Evolutionary conservation across 805 yeast genomes (phyloP), one percentile per base, ranked within the genome.

Genomic region (Dipodascus geniculatus): DNA sequence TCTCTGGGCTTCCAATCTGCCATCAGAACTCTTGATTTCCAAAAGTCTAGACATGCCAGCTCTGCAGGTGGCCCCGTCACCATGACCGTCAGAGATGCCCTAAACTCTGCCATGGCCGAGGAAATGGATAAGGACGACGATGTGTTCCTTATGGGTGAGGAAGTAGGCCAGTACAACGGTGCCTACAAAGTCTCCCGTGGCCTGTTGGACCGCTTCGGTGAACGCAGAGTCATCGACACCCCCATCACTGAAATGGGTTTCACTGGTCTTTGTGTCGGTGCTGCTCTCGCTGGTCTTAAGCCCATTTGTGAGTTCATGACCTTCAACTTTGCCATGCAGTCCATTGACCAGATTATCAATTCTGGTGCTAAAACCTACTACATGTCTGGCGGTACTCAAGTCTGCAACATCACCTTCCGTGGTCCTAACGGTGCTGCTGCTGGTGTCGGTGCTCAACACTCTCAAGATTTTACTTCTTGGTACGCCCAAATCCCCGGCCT

Each of bases 351-450:
- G 64, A 93, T 93, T 72, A 80, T 93, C 74, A 93, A 93, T 80
- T 90, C 98, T 55, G 98, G 97, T 53, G 99, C 98, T 59, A 93
- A 91, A 79, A 93, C 99, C 51, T 88, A 82, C 73, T 93, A 93
- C 78, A 93, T 93, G 99, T 87, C 96, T 59, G 99, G 99, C 71
- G 99, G 99, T 78, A 86, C 83, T 59, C 96, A 90, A 74, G 91
- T 91, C 58, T 90, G 97, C 78, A 90, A 87, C 74, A 87, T 91
- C 68, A 90, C 96, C 53, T 93, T 93, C 79, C 85, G 99, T 75
- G 99, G 99, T 66, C 98, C 99, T 58, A 93, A 93, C 73, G 99
- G 99, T 74, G 96, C 99, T 51, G 96, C 99, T 63, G 97, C 97
- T 51, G 98, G 98, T 81, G 99, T 93, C 63, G 99, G 81, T 64